phyloP scores from a whole-genome alignment of 2,329 filamentous ascomycete species.

The Beauveria rudraprayagi region DNA sequence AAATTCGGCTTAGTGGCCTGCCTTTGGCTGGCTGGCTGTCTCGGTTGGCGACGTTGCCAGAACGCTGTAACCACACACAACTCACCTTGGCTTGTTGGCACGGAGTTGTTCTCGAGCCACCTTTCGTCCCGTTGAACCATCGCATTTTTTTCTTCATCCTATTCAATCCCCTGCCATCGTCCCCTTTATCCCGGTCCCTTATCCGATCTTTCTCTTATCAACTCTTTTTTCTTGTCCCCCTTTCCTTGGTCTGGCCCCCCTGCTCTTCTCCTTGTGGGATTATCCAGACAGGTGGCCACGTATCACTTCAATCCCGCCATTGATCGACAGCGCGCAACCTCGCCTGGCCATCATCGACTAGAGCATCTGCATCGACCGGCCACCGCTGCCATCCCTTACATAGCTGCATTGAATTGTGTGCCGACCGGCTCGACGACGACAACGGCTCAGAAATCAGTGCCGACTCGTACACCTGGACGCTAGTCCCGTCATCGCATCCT shows the following conservation, averaged over 20 bases:
- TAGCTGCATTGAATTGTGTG: not conserved
- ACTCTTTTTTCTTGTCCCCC: not conserved
- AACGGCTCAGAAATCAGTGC: not conserved
- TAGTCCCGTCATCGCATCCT: conserved; percentile 6
- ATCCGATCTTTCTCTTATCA: conserved; percentile 6
- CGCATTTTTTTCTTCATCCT: conserved; percentile 2
- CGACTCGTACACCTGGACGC: conserved; percentile 16
- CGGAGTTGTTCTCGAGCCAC: conserved; percentile 2
- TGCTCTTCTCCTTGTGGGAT: not conserved
- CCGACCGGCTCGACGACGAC: not conserved
- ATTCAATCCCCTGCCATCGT: not conserved
- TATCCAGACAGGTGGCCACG: conserved; percentile 2
- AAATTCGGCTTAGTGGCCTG: not conserved
- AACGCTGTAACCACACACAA: conserved; percentile 4
- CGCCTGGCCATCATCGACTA: conserved; percentile 11
- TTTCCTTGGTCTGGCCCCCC: not conserved
- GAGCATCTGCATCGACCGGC: not conserved
- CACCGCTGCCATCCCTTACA: not conserved
- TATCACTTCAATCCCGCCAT: not conserved
- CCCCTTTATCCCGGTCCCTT: not conserved
- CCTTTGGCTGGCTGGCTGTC: not conserved
- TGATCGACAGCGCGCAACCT: conserved; percentile 2
- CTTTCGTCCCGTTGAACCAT: not conserved
- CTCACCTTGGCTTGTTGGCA: conserved; percentile 4
- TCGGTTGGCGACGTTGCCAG: conserved; percentile 13